Base-by-base conservation (phyloP, 2,329 filamentous ascomycete genomes). In the Paramyrothecium roridum region DNA sequence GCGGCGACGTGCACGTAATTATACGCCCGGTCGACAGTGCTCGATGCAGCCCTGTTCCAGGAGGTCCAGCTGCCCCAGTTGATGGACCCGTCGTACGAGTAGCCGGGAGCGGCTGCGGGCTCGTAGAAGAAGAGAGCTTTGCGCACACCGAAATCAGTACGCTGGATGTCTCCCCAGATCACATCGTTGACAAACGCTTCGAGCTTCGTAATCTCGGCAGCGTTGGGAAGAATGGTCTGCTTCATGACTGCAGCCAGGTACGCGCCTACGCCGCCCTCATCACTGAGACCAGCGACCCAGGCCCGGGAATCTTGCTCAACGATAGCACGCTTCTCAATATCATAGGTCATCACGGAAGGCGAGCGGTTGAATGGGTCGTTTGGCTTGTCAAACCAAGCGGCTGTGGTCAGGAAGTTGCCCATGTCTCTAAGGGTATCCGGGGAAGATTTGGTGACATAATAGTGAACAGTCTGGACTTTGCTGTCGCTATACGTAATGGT, bases 91-190 rank as follows among this genome's bases (percentile, higher is more conserved):
- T 73, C 64, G 61, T 85, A 85, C 0, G 61, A 40, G 57, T 77
- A 85, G 3, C 66, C 62, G 0, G 75, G 71, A 1, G 79, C 63
- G 0, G 67, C 69, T 3, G 65, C 64, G 0, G 77, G 80, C 22
- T 84, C 73, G 55, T 85, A 83, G 67, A 75, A 86, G 69, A 85
- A 85, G 12, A 80, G 69, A 53, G 80, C 83, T 61, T 82, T 82
- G 11, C 76, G 71, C 2, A 86, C 82, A 0, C 70, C 72, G 53
- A 76, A 81, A 30, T 77, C 72, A 1, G 70, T 57, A 0, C 68
- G 72, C 57, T 84, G 81, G 3, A 85, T 69, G 1, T 67, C 73
- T 2, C 74, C 76, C 67, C 77, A 81, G 1, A 85, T 63, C 2
- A 81, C 80, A 3, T 75, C 68, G 30, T 80, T 74, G 3, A 82